phyloP scores from a whole-genome alignment of 495 filamentous ascomycete species.

The Penicillium waksmanii region DNA sequence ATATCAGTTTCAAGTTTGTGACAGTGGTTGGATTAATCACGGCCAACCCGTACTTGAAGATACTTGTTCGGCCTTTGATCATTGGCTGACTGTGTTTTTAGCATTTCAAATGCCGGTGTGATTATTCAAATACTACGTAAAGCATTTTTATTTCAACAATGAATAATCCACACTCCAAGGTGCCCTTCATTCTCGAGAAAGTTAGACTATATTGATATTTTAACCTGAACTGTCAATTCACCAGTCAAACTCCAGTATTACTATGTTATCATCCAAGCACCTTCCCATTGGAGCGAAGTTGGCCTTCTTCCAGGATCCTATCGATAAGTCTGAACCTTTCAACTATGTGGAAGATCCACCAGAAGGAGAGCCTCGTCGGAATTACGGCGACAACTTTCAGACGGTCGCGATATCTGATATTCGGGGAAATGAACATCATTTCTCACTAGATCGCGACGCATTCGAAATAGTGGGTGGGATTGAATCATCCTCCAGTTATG shows the following conservation, averaged over 20 bases:
- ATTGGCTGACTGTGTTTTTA: too few species aligned
- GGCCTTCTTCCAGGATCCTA: not conserved
- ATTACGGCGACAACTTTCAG: not conserved
- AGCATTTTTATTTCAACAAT: too few species aligned
- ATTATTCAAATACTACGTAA: too few species aligned
- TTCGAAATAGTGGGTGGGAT: not conserved
- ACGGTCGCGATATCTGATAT: not conserved
- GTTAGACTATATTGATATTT: too few species aligned
- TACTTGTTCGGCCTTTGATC: too few species aligned
- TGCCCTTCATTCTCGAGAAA: too few species aligned
- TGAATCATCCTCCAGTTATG: not conserved
- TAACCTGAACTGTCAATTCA: too few species aligned
- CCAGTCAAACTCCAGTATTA: not conserved
- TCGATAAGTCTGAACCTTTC: not conserved
- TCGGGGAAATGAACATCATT: not conserved
- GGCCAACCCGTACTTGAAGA: too few species aligned
- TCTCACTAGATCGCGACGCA: not conserved
- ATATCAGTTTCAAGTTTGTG: too few species aligned
- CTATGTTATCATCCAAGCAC: not conserved
- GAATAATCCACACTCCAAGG: too few species aligned
- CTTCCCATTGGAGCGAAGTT: not conserved
- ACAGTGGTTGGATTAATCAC: too few species aligned
- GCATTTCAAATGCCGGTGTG: too few species aligned
- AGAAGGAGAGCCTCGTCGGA: not conserved
- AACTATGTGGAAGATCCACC: not conserved